Base-by-base conservation (phyloP, 2,329 filamentous ascomycete species). In the Botryotinia calthae region DNA sequence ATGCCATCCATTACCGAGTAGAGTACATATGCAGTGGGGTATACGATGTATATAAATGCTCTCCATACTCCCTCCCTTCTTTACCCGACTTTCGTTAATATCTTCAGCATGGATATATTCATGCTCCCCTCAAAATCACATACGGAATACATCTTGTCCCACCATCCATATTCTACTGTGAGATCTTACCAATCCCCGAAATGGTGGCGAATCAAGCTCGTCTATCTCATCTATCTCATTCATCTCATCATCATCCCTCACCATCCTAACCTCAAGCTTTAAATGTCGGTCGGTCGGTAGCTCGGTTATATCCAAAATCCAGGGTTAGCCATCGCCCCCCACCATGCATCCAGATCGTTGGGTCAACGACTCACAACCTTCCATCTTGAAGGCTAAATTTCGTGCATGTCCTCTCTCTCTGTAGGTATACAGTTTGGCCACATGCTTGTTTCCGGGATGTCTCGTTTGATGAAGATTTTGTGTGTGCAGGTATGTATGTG, bases 271-370 rank as follows among this genome's bases (percentile, higher is more conserved):
- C 34, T 5, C 34, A 37, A 6, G 34, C 34, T 37, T 37, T 8
- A 28, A 40, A 62, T 40, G 22, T 40, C 58, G 14, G 34, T 12
- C 58, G 51, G 51, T 56, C n/a, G 51, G n/a, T 28, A 3, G n/a
- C 14, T 28, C 51, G n/a, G n/a, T 28, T 14, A 28, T 56, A 28
- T 56, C 51, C 51, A 28, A 31, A 28, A 8, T 28, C n/a, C 28
- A 61, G 34, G 22, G 12, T 61, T n/a, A 62, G n/a, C 22, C n/a
- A 18, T 62, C 37, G 22, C 34, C 59, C 51, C 58, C 59, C 37
- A 62, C 37, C 62, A 65, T 65, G 42, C 62, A 65, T 65, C 62
- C 62, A 16, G 40, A 46, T 48, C 42, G 40, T 65, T 62, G 59
- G 59, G 59, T 34, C 58, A 37, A 59, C 22, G 10, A n/a, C 37